Evolutionary conservation across 1,139 yeast genomes (phyloP).

Genomic region (Taphrina populina): DNA sequence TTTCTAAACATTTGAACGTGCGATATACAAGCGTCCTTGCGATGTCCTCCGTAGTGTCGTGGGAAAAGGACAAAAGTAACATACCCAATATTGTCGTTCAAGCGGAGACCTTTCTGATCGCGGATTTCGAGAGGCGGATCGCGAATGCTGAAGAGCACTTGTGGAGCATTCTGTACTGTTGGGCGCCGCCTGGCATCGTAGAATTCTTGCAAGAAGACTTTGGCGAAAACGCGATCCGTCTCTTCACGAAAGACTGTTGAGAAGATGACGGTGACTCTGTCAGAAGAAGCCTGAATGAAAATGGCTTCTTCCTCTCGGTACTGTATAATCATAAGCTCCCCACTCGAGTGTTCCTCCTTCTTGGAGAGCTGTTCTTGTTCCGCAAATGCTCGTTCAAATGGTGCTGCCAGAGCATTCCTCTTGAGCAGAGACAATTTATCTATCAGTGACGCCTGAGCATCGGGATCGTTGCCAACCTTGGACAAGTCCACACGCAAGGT

Average conservation of each 20-base stretch:
- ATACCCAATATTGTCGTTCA: conserved; percentile 47
- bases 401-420: conserved; percentile 86
- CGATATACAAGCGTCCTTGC: conserved; percentile 69
- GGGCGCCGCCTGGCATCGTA: conserved; percentile 90
- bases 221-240: conserved; percentile 92
- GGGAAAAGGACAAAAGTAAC: conserved; percentile 56
- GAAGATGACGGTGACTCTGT: conserved; percentile 93
- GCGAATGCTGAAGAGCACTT: conserved; percentile 82
- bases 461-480: conserved; percentile 39
- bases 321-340: conserved; percentile 68
- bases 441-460: conserved; percentile 13
- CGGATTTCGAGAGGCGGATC: conserved; percentile 93
- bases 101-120: conserved; percentile 42
- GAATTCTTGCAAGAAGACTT: conserved; percentile 92
- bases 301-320: conserved; percentile 94
- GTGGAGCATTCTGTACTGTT: conserved; percentile 96
- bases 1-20: conserved; percentile 90
- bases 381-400: conserved; percentile 80
- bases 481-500: conserved; percentile 68
- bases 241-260: conserved; percentile 94
- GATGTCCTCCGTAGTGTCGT: conserved; percentile 54
- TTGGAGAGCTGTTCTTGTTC: conserved; percentile 43
- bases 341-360: conserved; percentile 51
- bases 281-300: conserved; percentile 87
- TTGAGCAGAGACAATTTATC: conserved; percentile 67